Percentiles rank a stretch among this genome's conserved stretches.
Conservation (phyloP, 1,139 yeast genomes). For the Kluyveromyces sp. region DNA sequence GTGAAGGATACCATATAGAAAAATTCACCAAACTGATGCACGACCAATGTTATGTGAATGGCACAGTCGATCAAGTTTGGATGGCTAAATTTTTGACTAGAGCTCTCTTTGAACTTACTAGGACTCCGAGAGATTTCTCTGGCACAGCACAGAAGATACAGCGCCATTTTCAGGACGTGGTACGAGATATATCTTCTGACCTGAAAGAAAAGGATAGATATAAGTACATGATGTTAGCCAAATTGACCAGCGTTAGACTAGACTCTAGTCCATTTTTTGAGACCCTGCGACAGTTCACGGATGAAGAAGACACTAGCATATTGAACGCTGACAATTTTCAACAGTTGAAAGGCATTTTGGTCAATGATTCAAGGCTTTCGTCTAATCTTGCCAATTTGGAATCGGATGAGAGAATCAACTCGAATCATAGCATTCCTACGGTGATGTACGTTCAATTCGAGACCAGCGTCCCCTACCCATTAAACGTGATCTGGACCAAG, state of each 20-base stretch:
- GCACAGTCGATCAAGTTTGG: conserved; percentile 32
- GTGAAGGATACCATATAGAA: conserved; percentile 53
- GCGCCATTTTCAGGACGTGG: conserved; percentile 1
- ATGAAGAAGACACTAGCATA: conserved; percentile 3
- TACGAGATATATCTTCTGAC: background rate
- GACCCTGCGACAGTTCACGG: conserved; percentile 2
- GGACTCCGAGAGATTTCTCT: conserved; percentile 7
- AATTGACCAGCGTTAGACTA: conserved; percentile 2
- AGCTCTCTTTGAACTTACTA: conserved; percentile 24
- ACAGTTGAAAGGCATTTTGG: conserved; percentile 19
- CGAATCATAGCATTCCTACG: conserved; percentile 24
- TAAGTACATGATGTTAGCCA: background rate
- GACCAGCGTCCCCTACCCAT: conserved; percentile 74
- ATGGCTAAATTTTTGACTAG: conserved; percentile 18
- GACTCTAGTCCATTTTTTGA: conserved; percentile 5
- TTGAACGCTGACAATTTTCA: conserved; percentile 22
- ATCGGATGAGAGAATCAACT: background rate
- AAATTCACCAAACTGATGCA: conserved; percentile 45
- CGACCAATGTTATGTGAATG: conserved; percentile 48
- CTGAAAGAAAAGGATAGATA: background rate
- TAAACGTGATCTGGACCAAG: conserved; percentile 65
- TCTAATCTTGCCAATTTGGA: background rate
- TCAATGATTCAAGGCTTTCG: conserved; percentile 13
- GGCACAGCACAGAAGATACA: background rate
- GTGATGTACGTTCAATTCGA: conserved; percentile 60